Evolutionary conservation across 2,329 filamentous ascomycete species (phyloP), one percentile per base, ranked within the genome.

Genomic region (Botrytis fabae): DNA sequence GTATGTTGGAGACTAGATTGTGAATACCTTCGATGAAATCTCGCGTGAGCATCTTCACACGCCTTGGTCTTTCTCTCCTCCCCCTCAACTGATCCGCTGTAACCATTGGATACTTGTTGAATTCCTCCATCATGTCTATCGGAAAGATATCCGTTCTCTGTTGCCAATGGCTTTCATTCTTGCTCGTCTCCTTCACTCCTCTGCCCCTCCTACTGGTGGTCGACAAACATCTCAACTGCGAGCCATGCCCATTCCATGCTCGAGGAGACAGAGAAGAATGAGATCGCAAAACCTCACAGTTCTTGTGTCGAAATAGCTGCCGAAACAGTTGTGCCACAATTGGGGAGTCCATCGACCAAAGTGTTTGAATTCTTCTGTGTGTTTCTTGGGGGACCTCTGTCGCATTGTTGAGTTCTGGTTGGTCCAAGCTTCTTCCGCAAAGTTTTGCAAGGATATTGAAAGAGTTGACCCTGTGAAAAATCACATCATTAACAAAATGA

Each of bases 31-130:
- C 96, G 80, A 99, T 96, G 81, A 99, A 99, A 86, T 99, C 97
- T 77, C 97, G 89, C 81, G 97, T 93, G 80, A 98, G 85, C 96
- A 99, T 99, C 88, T 97, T 98, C 77, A 97, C 95, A 82, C 92
- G 88, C 80, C 89, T 89, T 62, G 96, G 96, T 79, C 96, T 86
- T 80, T 97, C 91, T 70, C 85, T 90, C 71, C 92, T 87, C 77
- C 83, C 85, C 77, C 91, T 90, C 77, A 99, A 84, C 75, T 94
- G 91, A 76, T 92, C 87, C n/a, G 94, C 89, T 14, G 94, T 97
- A 66, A 99, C 92, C 80, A 92, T 90, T 0, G 96, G 95, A 80
- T 93, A 97, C 79, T 89, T 87, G 75, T 90, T 87, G 81, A 95
- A 95, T 82, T 98, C 95, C 64, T 93, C 90, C 3, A 88, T 86